These are phyloP conservation scores for Penicillium robsamsonii DNA, from an alignment of 495 filamentous ascomycete genomes.

Conservation along the genomic window DNA sequence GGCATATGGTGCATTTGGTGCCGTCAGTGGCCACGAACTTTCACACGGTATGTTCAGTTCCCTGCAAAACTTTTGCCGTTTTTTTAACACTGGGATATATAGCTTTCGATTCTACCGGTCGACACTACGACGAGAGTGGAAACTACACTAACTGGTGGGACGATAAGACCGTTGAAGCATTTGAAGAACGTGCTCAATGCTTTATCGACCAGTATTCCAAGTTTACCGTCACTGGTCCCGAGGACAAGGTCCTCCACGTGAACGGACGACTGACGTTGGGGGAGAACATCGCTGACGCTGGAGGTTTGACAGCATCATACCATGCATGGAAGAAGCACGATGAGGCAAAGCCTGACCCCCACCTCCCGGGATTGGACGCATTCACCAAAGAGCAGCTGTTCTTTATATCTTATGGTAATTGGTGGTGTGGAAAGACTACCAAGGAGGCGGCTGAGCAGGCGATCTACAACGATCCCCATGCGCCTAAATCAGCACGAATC, in stretches of 20 bases:
- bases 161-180: slow-evolving; percentile 58
- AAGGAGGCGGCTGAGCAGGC: slow-evolving; percentile 53
- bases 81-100: background rate
- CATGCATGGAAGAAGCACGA: slow-evolving; percentile 64
- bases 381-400: slow-evolving; percentile 74
- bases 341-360: slow-evolving; percentile 49
- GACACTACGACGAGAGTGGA: slow-evolving; percentile 65
- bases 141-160: slow-evolving; percentile 73
- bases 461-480: slow-evolving; percentile 64
- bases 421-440: slow-evolving; percentile 67
- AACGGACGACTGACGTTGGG: slow-evolving; percentile 67
- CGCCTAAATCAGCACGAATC: slow-evolving; percentile 60
- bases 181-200: slow-evolving; percentile 63
- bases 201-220: slow-evolving; percentile 69
- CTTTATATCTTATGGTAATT: slow-evolving; percentile 64
- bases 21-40: slow-evolving; percentile 71
- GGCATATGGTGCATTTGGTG: slow-evolving; percentile 68
- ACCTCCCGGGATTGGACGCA: slow-evolving; percentile 60
- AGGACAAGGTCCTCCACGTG: slow-evolving; percentile 59
- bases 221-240: slow-evolving; percentile 55
- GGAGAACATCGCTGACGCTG: slow-evolving; percentile 77
- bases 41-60: slow-evolving; percentile 52
- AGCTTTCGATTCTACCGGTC: slow-evolving; percentile 69
- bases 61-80: background rate
- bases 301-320: slow-evolving; percentile 64